Conservation (phyloP, 1,139 yeast genomes). For the Pichia norvegensis region DNA sequence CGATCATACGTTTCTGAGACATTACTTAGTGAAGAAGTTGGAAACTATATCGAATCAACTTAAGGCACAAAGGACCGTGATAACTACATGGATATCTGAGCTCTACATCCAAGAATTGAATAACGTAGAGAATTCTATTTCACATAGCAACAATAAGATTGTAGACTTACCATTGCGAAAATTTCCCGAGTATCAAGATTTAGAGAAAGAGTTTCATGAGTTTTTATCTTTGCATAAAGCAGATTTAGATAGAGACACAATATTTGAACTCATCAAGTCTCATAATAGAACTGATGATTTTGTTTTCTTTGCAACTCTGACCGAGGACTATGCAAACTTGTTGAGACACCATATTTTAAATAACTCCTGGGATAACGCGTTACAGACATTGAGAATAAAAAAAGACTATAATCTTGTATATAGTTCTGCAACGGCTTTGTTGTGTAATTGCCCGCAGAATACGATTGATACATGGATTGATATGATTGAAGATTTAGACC, state of each 20-base stretch:
- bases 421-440: conserved; percentile 56
- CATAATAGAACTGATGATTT: conserved; percentile 61
- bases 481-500: conserved; percentile 38
- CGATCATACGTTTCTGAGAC: conserved; percentile 41
- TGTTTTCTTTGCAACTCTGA: conserved; percentile 57
- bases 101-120: conserved; percentile 46
- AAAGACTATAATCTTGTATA: conserved; percentile 48
- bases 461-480: conserved; percentile 80
- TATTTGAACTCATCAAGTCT: conserved; percentile 63
- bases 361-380: conserved; percentile 69
- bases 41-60: conserved; percentile 31
- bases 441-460: conserved; percentile 59
- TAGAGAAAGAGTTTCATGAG: conserved; percentile 35
- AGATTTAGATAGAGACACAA: conserved; percentile 52
- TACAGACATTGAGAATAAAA: conserved; percentile 46
- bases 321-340: conserved; percentile 63
- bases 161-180: conserved; percentile 1
- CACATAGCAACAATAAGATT: conserved; percentile 1
- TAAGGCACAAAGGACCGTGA: conserved; percentile 49
- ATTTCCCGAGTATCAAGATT: not conserved
- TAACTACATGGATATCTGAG: conserved; percentile 84
- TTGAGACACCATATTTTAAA: conserved; percentile 59
- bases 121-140: conserved; percentile 35
- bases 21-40: conserved; percentile 52
- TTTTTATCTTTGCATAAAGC: conserved; percentile 47